Percentiles rank a stretch among this genome's conserved stretches.
These are phyloP conservation scores for Nicotiana tomentosiformis DNA, from an alignment of 257 asterid species.

Conservation along the genomic window DNA sequence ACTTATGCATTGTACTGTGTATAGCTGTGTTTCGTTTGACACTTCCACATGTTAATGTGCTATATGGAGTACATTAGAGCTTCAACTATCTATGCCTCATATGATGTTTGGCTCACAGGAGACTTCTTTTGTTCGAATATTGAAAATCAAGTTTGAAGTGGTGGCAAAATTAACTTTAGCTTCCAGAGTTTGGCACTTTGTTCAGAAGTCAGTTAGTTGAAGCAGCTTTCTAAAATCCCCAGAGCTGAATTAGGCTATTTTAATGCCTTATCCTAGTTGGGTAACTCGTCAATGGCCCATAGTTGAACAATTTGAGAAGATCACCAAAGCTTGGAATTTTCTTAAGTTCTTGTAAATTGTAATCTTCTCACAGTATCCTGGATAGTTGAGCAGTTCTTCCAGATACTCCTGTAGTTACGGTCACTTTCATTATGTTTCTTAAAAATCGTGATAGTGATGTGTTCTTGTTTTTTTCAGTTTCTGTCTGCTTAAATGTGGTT, in stretches of 20 bases:
- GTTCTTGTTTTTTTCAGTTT: neutral
- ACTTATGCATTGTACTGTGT: neutral
- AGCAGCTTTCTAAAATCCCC: neutral
- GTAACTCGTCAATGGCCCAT: conserved; percentile 4
- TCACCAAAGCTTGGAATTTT: neutral
- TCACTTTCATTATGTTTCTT: neutral
- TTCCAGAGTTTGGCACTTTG: neutral
- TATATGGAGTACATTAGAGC: neutral
- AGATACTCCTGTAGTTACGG: neutral
- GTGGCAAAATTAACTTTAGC: neutral
- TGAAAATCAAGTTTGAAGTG: neutral
- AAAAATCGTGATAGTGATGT: neutral
- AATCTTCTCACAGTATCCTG: neutral
- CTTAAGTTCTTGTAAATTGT: neutral
- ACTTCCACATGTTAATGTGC: neutral
- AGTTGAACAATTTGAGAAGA: neutral
- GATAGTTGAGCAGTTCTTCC: neutral
- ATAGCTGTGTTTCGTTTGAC: neutral
- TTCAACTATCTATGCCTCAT: neutral
- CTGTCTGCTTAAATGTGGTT: neutral
- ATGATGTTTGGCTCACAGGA: neutral
- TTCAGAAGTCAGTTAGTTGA: neutral
- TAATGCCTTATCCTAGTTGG: neutral
- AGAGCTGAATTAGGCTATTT: neutral
- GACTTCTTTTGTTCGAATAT: neutral